Evolutionary conservation across 805 yeast genomes (phyloP).

Genomic region (Myxozyma neotropica): DNA sequence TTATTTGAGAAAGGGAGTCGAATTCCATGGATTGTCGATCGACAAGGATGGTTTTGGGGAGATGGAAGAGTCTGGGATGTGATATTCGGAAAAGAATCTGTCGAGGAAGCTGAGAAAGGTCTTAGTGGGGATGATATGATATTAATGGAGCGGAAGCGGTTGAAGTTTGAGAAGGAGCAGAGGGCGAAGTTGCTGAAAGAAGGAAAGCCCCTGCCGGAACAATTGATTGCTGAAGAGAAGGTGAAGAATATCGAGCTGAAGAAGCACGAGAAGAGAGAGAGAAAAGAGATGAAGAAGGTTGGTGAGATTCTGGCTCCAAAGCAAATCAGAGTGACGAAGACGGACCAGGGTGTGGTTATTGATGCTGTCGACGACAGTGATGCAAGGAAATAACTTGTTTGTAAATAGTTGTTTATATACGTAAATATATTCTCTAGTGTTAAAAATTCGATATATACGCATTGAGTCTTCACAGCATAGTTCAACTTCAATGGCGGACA

Average conservation of each 20-base stretch:
- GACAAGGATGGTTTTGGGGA: conserved; percentile 91
- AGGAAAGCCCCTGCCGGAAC: conserved; percentile 2
- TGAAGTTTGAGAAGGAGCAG: conserved; percentile 5
- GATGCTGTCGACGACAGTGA: neutral
- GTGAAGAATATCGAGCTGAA: no score
- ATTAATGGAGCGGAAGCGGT: conserved; percentile 31
- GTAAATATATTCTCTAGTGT: neutral
- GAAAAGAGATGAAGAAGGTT: neutral
- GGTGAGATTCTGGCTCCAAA: neutral
- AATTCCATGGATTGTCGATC: conserved; percentile 75
- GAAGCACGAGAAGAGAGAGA: no score
- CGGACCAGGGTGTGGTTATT: neutral
- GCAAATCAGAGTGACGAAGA: neutral
- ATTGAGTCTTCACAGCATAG: no score
- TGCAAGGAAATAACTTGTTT: no score
- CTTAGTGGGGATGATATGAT: conserved; percentile 58
- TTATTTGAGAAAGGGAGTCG: conserved; percentile 59
- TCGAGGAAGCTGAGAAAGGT: conserved; percentile 76
- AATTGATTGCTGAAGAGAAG: neutral
- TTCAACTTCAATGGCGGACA: no score
- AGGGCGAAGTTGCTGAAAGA: neutral
- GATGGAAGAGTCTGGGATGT: conserved; percentile 85
- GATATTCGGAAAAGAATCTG: conserved; percentile 74
- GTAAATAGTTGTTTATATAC: no score
- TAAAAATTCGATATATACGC: no score